Evolutionary conservation across 140 eudicot genomes (phyloP).

Genomic region (Oenanthe javanica): DNA sequence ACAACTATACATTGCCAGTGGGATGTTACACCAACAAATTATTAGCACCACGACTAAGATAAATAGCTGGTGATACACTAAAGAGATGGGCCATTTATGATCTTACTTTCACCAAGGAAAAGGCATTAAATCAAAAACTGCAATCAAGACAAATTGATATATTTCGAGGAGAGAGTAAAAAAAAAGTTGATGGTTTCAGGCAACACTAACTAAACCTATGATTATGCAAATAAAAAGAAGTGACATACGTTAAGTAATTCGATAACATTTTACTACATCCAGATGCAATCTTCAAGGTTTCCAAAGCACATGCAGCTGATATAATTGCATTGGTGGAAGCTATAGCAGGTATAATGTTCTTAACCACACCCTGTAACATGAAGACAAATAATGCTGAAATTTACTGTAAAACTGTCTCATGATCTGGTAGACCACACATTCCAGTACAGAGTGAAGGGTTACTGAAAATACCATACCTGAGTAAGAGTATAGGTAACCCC

Average conservation of each 20-base stretch:
- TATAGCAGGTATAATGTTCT: slow-evolving; percentile 94
- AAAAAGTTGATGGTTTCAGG: background rate
- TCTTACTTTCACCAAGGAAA: background rate
- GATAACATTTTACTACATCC: slow-evolving; percentile 91
- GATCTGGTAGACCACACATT: background rate
- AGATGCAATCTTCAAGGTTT: slow-evolving; percentile 87
- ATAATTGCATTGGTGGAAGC: slow-evolving; percentile 97
- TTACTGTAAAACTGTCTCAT: background rate
- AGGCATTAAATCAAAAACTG: background rate
- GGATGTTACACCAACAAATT: background rate
- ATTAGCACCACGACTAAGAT: background rate
- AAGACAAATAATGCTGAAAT: slow-evolving; percentile 13
- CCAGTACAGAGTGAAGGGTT: background rate
- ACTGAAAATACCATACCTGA: slow-evolving; percentile 39
- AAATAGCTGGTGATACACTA: background rate
- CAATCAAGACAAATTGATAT: background rate
- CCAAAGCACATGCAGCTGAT: slow-evolving; percentile 92
- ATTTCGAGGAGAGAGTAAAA: background rate
- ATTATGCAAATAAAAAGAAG: background rate
- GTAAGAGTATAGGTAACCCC: slow-evolving; percentile 93
- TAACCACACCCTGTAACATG: slow-evolving; percentile 82
- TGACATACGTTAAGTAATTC: slow-evolving; percentile 73
- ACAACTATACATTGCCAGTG: background rate
- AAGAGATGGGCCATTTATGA: background rate
- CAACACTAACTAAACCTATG: background rate